These are phyloP conservation scores for Backusella australiensis DNA, from an alignment of 192 early-diverging fungal species.

Conservation along the genomic window DNA sequence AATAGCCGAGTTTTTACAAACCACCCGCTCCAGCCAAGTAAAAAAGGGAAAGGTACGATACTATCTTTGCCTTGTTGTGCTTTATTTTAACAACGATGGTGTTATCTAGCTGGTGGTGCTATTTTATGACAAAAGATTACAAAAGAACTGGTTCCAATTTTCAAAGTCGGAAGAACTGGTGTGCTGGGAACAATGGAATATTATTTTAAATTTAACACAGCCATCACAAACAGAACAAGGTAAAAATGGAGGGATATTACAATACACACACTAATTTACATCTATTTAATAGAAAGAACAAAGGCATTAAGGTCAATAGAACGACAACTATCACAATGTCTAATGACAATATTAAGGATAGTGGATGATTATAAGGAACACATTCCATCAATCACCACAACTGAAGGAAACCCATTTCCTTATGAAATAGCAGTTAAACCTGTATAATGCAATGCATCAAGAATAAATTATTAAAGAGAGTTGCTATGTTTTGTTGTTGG, in stretches of 20 bases:
- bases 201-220: slow-evolving; percentile 47
- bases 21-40: slow-evolving; percentile 29
- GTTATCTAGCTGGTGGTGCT: slow-evolving; percentile 52
- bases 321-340: slow-evolving; percentile 42
- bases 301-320: slow-evolving; percentile 44
- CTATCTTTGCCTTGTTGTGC: neutral
- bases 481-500: too few relatives aligned
- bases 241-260: slow-evolving; percentile 15
- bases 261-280: neutral
- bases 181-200: slow-evolving; percentile 64
- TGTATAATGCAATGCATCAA: neutral
- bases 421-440: slow-evolving; percentile 45
- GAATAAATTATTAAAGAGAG: too few relatives aligned
- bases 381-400: slow-evolving; percentile 61
- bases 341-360: slow-evolving; percentile 50
- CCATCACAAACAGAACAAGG: slow-evolving; percentile 48
- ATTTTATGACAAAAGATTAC: slow-evolving; percentile 59
- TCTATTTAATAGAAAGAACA: slow-evolving; percentile 37
- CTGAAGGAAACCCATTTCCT: slow-evolving; percentile 58
- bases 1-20: slow-evolving; percentile 43
- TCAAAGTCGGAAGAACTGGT: slow-evolving; percentile 53
- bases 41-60: slow-evolving; percentile 50
- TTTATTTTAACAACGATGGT: neutral
- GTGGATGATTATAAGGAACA: slow-evolving; percentile 65
- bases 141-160: slow-evolving; percentile 57